These are phyloP conservation scores for Colletotrichum ledebouriae DNA, from an alignment of 2,329 filamentous ascomycete genomes.

Conservation along the genomic window DNA sequence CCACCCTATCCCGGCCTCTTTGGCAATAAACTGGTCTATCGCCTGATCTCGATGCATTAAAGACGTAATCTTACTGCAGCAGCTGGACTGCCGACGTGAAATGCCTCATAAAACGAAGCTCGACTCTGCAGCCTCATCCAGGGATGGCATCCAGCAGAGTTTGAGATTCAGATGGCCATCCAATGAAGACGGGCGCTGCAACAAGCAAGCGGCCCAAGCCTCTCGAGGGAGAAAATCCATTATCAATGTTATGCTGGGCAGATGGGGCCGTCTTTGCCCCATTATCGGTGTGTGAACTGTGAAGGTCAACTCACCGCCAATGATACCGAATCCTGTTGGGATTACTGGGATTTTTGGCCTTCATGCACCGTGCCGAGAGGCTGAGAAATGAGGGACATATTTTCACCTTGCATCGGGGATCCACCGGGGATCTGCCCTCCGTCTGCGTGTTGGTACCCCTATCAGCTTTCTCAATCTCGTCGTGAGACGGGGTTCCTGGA, in stretches of 20 bases:
- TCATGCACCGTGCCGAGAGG: slow-evolving; percentile 32
- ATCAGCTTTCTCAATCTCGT: background rate
- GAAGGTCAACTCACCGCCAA: slow-evolving; percentile 35
- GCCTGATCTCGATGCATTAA: slow-evolving; percentile 37
- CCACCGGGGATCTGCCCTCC: slow-evolving; percentile 33
- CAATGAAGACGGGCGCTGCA: slow-evolving; percentile 34
- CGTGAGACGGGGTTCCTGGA: slow-evolving; percentile 18
- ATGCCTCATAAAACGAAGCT: slow-evolving; percentile 42
- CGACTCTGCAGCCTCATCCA: slow-evolving; percentile 38
- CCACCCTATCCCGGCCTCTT: background rate
- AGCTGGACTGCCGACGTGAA: slow-evolving; percentile 25
- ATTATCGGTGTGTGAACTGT: slow-evolving; percentile 14
- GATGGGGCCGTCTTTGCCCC: slow-evolving; percentile 30
- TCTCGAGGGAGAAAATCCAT: slow-evolving; percentile 29
- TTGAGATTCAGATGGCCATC: slow-evolving; percentile 27
- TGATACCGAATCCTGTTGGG: slow-evolving; percentile 18
- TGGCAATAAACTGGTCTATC: slow-evolving; percentile 20
- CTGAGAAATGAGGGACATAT: slow-evolving; percentile 34
- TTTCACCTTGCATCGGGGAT: slow-evolving; percentile 30
- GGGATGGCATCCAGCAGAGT: slow-evolving; percentile 31
- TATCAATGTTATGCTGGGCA: slow-evolving; percentile 40
- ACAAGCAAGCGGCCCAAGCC: slow-evolving; percentile 9
- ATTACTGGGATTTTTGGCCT: slow-evolving; percentile 13
- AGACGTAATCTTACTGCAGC: slow-evolving; percentile 41
- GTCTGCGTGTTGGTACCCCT: slow-evolving; percentile 15